These are phyloP conservation scores for Arthroderma sp. DNA, from an alignment of 2,329 filamentous ascomycete species.

Conservation along the genomic window DNA sequence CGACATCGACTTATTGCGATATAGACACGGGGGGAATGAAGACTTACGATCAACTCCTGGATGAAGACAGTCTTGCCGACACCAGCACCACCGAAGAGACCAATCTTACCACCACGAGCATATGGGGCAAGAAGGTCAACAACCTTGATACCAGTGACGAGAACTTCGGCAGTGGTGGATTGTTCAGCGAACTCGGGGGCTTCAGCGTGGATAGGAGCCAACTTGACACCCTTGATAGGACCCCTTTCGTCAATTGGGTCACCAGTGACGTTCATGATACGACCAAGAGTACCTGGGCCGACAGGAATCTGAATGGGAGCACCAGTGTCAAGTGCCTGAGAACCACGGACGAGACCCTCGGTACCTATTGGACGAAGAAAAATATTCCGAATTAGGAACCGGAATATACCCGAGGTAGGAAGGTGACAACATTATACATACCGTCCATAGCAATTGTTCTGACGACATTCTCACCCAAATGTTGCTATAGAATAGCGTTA, in stretches of 20 bases:
- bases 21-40: conserved; percentile 2
- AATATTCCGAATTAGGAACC: conserved; percentile 10
- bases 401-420: conserved; percentile 4
- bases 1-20: neutral
- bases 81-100: conserved; percentile 99
- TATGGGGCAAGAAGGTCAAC: conserved; percentile 98
- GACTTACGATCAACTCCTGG: conserved; percentile 85
- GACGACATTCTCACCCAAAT: conserved; percentile 97
- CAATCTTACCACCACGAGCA: conserved; percentile 99
- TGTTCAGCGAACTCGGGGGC: conserved; percentile 87
- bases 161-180: conserved; percentile 89
- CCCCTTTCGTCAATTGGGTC: conserved; percentile 99
- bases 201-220: conserved; percentile 83
- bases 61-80: conserved; percentile 99
- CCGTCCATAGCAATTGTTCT: conserved; percentile 99
- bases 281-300: conserved; percentile 82
- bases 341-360: conserved; percentile 95
- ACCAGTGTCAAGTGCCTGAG: conserved; percentile 75
- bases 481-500: conserved; percentile 57
- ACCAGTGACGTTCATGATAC: conserved; percentile 99
- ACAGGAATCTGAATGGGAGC: conserved; percentile 93
- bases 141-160: conserved; percentile 99
- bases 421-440: conserved; percentile 36
- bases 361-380: conserved; percentile 53
- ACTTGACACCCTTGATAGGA: conserved; percentile 87